Evolutionary conservation across 179 eudicot genomes (phyloP).

Genomic region (Patellifolia procumbens): DNA sequence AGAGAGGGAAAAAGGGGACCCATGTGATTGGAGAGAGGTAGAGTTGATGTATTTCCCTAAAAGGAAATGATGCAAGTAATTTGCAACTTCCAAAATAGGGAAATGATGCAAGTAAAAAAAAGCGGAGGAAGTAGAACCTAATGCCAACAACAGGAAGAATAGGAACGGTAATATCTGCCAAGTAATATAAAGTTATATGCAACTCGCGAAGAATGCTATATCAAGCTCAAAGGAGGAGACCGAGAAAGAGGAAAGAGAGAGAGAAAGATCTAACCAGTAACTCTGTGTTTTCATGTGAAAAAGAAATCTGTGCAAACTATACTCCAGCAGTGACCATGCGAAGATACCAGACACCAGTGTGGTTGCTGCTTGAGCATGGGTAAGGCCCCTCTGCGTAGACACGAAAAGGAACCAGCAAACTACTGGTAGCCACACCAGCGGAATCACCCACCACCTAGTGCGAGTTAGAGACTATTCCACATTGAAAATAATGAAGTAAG

Average conservation of each 20-base stretch:
- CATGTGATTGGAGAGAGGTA: no score
- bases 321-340: slow-evolving; percentile 66
- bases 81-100: no score
- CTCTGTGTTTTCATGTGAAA: slow-evolving; percentile 60
- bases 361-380: slow-evolving; percentile 29
- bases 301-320: slow-evolving; percentile 62
- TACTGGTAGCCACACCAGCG: slow-evolving; percentile 63
- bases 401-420: slow-evolving; percentile 38
- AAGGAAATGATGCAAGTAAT: no score
- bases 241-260: background rate
- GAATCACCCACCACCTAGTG: slow-evolving; percentile 72
- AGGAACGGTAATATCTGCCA: background rate
- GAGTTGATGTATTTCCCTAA: no score
- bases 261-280: slow-evolving; percentile 49
- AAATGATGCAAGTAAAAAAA: no score
- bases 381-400: slow-evolving; percentile 37
- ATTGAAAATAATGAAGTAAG: slow-evolving; percentile 7
- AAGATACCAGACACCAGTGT: slow-evolving; percentile 43
- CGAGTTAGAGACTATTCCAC: slow-evolving; percentile 55
- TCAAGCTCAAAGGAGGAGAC: background rate
- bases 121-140: background rate
- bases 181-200: background rate
- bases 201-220: background rate
- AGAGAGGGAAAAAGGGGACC: no score
- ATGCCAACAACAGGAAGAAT: background rate